A percentile compares a stretch with the other conserved stretches of the same genome.
phyloP scores from a whole-genome alignment of 2,329 filamentous ascomycete species.

The Ambrosiella cleistominuta region DNA sequence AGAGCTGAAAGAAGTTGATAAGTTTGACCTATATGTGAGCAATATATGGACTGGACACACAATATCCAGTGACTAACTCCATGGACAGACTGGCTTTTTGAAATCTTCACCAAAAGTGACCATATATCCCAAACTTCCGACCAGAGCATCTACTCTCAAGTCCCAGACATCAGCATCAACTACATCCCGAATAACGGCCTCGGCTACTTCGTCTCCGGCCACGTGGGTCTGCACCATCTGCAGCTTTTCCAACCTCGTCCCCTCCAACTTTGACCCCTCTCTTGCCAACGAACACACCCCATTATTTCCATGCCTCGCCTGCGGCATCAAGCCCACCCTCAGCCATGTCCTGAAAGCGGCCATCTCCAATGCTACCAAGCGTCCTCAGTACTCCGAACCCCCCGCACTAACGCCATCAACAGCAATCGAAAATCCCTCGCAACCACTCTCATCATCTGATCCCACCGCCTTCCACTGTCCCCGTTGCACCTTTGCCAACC shows the following conservation, averaged over 20 bases:
- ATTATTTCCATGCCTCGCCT: conserved; percentile 74
- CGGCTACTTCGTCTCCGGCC: conserved; percentile 30
- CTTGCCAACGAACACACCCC: conserved; percentile 64
- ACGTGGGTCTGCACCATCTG: conserved; percentile 96
- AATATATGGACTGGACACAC: conserved; percentile 23
- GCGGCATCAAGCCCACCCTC: conserved; percentile 80
- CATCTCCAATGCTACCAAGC: conserved; percentile 53
- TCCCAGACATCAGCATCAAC: conserved; percentile 1
- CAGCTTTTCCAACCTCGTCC: conserved; percentile 82
- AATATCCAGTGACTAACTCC: not conserved
- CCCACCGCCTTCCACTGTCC: conserved; percentile 44
- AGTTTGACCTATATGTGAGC: conserved; percentile 71
- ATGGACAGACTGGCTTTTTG: conserved; percentile 52
- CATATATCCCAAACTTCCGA: conserved; percentile 63
- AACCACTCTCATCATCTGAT: conserved; percentile 12
- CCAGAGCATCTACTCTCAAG: conserved; percentile 28
- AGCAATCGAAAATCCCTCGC: not conserved
- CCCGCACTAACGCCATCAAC: not conserved
- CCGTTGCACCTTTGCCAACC: conserved; percentile 84
- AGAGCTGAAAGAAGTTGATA: conserved; percentile 79
- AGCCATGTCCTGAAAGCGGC: conserved; percentile 72
- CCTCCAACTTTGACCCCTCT: conserved; percentile 79
- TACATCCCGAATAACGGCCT: not conserved
- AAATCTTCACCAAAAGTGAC: conserved; percentile 93
- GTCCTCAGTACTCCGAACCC: conserved; percentile 17